Evolutionary conservation across 345 rosid species (phyloP), one percentile per base, ranked within the genome.

Genomic region (Acer negundo): DNA sequence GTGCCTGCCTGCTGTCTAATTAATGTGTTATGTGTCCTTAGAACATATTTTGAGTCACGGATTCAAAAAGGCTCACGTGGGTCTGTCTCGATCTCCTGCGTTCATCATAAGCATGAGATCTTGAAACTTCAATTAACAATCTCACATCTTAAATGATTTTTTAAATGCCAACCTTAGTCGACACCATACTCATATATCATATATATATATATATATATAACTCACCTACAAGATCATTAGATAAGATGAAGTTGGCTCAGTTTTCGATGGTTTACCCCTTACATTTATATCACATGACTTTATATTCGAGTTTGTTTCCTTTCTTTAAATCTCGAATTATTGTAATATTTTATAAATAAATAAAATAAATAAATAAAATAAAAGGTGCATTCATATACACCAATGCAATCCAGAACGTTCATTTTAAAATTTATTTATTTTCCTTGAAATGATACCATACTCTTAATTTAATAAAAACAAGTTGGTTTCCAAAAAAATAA

Each of bases 91-190:
- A 5, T 35, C 38, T 35, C 61, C 20, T 58, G 77, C 58, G 66
- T 47, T 62, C 71, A 75, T 64, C 69, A 74, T 74, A 58, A 70
- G 76, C 76, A 74, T n/a, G 23, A 74, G 70, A 65, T 58, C 66
- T 78, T 13, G 2, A 26, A 42, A 65, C 35, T 63, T 19, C 55
- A 74, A 23, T 5, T 46, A 55, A 58, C 7, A 55, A 49, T 55
- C 17, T 11, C 58, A 3, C n/a, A 53, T 16, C n/a, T 49, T 11
- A 13, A 49, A 11, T 49, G 55, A 49, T 1, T 42, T 42, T 42
- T 9, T 42, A 42, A 49, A 16, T 53, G 79, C 72, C 76, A 69
- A 70, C 81, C 55, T 78, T 49, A 65, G n/a, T 69, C 68, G 75
- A 56, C 69, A 22, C 40, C 22, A 26, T 61, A 70, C 62, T 19